Conservation (phyloP, 805 yeast genomes). For the Metschnikowia peoriensis region DNA sequence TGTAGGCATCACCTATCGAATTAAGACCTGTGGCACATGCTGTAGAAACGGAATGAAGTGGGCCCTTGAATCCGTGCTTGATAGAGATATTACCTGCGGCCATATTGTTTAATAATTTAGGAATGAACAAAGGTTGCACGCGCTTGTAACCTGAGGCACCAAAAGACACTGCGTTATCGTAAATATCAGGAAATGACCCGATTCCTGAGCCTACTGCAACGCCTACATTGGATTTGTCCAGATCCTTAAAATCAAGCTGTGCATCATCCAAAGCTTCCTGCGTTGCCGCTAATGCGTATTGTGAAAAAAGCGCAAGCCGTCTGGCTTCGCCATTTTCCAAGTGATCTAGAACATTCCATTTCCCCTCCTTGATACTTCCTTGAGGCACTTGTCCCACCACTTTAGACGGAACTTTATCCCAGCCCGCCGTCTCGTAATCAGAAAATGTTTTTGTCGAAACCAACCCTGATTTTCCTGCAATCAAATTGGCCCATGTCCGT, state of each 20-base stretch:
- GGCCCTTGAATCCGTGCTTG: constrained; percentile 73
- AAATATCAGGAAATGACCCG: constrained; percentile 76
- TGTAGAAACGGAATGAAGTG: constrained; percentile 83
- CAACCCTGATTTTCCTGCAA: constrained; percentile 56
- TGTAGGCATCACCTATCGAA: constrained; percentile 87
- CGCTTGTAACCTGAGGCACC: constrained; percentile 51
- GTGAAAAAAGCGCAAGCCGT: constrained; percentile 68
- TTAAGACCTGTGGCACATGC: constrained; percentile 98
- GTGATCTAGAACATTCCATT: constrained; percentile 54
- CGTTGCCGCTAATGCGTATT: constrained; percentile 76
- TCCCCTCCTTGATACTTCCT: constrained; percentile 42
- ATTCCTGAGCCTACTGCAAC: constrained; percentile 93
- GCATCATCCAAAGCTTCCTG: constrained; percentile 76
- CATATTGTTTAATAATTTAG: constrained; percentile 84
- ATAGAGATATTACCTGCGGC: constrained; percentile 91
- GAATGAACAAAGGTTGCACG: constrained; percentile 84
- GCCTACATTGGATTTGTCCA: constrained; percentile 41
- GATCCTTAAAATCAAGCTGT: constrained; percentile 18
- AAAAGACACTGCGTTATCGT: constrained; percentile 58
- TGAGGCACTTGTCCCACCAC: constrained; percentile 75
- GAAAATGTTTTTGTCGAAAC: constrained; percentile 48
- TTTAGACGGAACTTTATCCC: constrained; percentile 59
- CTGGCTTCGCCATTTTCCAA: constrained; percentile 49
- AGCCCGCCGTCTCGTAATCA: constrained; percentile 43
- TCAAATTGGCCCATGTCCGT: constrained; percentile 52